phyloP scores from a whole-genome alignment of 768 basidiomycete species.

The Mycena vulgaris region DNA sequence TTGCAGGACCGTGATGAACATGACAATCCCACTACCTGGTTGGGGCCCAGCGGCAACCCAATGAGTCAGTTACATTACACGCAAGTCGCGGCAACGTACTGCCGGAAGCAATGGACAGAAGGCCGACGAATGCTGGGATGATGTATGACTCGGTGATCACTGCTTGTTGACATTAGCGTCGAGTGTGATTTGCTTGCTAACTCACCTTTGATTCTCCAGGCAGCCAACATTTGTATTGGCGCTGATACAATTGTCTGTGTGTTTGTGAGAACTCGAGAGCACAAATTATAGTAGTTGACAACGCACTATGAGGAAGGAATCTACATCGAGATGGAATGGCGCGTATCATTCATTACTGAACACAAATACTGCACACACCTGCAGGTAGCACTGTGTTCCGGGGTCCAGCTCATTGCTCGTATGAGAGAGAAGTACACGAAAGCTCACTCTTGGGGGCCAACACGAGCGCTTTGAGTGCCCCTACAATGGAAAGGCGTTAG shows the following conservation, averaged over 20 bases:
- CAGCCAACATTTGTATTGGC: conserved; percentile 33
- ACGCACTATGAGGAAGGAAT: conserved; percentile 30
- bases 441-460: conserved; percentile 18
- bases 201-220: conserved; percentile 29
- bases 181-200: neutral
- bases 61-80: neutral
- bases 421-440: neutral
- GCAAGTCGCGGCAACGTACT: conserved; percentile 9
- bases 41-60: neutral
- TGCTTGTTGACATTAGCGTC: neutral
- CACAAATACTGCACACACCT: conserved; percentile 6
- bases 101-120: conserved; percentile 15
- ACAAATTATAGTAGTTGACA: neutral
- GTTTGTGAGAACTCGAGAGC: neutral
- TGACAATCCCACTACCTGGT: conserved; percentile 13
- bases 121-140: conserved; percentile 1
- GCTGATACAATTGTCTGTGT: conserved; percentile 18
- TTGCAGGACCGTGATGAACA: neutral
- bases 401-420: neutral
- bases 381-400: conserved; percentile 18
- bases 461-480: neutral
- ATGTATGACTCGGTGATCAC: conserved; percentile 27
- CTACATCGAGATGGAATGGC: conserved; percentile 19
- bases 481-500: conserved; percentile 3
- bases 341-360: neutral